A percentile compares a stretch with the other conserved stretches of the same genome.
phyloP scores from a whole-genome alignment of 2,329 filamentous ascomycete genomes.

The Curvularia hawaiiensis region DNA sequence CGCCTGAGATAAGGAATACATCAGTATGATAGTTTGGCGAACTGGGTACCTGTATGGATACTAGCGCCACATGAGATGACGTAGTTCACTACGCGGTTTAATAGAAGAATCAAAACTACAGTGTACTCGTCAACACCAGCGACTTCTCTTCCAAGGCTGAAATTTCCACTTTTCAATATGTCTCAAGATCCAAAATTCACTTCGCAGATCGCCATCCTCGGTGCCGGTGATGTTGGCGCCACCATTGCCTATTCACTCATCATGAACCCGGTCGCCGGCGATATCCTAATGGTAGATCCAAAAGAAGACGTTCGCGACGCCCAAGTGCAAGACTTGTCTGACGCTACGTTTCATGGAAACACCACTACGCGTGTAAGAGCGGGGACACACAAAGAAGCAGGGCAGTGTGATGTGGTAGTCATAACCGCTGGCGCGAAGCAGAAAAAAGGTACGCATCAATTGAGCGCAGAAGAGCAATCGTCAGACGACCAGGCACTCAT shows the following conservation, averaged over 20 bases:
- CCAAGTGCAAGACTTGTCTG: slow-evolving; percentile 26
- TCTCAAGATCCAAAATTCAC: slow-evolving; percentile 23
- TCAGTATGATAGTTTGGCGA: neutral
- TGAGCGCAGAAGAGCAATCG: neutral
- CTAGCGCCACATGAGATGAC: slow-evolving; percentile 24
- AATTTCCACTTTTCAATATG: slow-evolving; percentile 5
- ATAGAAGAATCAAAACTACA: slow-evolving; percentile 4
- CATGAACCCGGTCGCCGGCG: slow-evolving; percentile 26
- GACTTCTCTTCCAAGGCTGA: neutral
- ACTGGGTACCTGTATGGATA: slow-evolving; percentile 8
- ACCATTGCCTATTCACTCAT: slow-evolving; percentile 33
- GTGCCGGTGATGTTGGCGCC: slow-evolving; percentile 31
- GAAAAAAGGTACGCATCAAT: slow-evolving; percentile 20
- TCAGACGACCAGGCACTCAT: neutral
- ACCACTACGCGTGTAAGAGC: slow-evolving; percentile 23
- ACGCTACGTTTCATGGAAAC: slow-evolving; percentile 28
- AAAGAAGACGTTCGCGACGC: slow-evolving; percentile 29
- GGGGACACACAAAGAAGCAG: slow-evolving; percentile 31
- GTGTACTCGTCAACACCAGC: neutral
- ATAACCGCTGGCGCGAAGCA: slow-evolving; percentile 29
- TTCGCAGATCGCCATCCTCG: slow-evolving; percentile 29
- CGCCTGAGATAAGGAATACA: neutral
- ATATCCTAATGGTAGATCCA: slow-evolving; percentile 29
- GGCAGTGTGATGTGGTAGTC: slow-evolving; percentile 30
- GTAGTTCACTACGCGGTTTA: slow-evolving; percentile 7